These are phyloP conservation scores for Podospora comata DNA, from an alignment of 495 filamentous ascomycete genomes.

Conservation along the genomic window DNA sequence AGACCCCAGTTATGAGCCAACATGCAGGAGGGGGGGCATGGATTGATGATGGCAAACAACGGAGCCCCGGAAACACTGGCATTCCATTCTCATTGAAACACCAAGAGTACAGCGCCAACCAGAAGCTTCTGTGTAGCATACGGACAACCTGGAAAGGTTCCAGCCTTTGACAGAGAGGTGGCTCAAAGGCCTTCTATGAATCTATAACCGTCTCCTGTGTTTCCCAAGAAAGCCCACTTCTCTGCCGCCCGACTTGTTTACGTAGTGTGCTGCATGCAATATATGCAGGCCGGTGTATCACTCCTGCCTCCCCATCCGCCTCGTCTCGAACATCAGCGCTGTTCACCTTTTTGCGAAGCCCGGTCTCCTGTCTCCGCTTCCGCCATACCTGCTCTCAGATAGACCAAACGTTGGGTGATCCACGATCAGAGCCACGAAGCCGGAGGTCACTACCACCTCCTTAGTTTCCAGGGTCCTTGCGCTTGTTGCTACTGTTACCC, in stretches of 20 bases:
- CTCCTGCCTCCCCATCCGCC: not conserved
- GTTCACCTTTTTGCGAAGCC: not conserved
- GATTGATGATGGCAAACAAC: not conserved
- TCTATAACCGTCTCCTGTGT: not conserved
- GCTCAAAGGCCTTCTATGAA: not conserved
- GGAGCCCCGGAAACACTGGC: not conserved
- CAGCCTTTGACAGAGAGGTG: not conserved
- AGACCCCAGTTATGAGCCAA: not conserved
- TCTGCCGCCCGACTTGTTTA: not conserved
- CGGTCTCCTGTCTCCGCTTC: not conserved
- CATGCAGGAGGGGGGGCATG: not conserved
- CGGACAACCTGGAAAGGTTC: not conserved
- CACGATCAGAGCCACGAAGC: not conserved
- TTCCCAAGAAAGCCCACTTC: not conserved
- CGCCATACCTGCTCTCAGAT: not conserved
- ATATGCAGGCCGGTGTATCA: not conserved
- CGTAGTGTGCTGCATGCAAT: conserved; percentile 4
- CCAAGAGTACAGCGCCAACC: not conserved
- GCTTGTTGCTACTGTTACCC: not conserved
- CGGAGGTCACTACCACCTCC: not conserved
- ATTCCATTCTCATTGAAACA: not conserved
- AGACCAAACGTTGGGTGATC: not conserved
- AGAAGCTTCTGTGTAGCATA: not conserved
- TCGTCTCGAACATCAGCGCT: not conserved
- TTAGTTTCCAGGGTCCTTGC: not conserved